Percentiles rank a stretch among this genome's conserved stretches.
These are phyloP conservation scores for Candida sp. DNA, from an alignment of 1,139 yeast genomes.

Conservation along the genomic window DNA sequence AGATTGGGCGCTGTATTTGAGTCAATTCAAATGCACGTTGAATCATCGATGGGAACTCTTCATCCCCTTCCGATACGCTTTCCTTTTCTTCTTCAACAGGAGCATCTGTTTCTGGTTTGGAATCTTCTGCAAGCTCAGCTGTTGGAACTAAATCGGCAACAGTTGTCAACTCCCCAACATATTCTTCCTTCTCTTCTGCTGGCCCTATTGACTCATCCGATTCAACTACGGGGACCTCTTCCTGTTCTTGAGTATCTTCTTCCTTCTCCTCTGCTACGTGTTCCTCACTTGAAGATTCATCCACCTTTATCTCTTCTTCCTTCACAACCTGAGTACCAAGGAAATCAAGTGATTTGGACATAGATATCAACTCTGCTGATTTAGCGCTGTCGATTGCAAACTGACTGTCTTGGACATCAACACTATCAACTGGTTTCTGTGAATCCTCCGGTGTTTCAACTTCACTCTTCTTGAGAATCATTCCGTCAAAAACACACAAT, in stretches of 20 bases:
- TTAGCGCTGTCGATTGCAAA: neutral
- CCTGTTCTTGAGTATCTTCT: neutral
- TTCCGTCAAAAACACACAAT: conserved; percentile 1
- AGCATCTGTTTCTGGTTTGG: neutral
- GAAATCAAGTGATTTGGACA: neutral
- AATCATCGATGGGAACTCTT: neutral
- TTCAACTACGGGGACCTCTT: neutral
- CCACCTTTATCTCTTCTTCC: neutral
- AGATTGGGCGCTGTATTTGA: neutral
- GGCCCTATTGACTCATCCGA: neutral
- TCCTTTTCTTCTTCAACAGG: neutral
- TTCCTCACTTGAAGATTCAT: neutral
- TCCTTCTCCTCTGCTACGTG: neutral
- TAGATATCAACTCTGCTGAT: neutral
- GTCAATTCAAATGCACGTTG: conserved; percentile 1
- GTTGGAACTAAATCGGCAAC: neutral
- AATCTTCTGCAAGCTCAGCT: neutral
- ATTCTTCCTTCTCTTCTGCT: neutral
- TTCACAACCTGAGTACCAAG: neutral
- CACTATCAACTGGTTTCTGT: neutral
- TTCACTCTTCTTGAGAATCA: neutral
- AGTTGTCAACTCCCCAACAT: neutral
- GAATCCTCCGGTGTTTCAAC: neutral
- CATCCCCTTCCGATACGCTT: neutral
- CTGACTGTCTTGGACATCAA: neutral